phyloP scores from a whole-genome alignment of 805 yeast species.

The Yarrowia porcina region DNA sequence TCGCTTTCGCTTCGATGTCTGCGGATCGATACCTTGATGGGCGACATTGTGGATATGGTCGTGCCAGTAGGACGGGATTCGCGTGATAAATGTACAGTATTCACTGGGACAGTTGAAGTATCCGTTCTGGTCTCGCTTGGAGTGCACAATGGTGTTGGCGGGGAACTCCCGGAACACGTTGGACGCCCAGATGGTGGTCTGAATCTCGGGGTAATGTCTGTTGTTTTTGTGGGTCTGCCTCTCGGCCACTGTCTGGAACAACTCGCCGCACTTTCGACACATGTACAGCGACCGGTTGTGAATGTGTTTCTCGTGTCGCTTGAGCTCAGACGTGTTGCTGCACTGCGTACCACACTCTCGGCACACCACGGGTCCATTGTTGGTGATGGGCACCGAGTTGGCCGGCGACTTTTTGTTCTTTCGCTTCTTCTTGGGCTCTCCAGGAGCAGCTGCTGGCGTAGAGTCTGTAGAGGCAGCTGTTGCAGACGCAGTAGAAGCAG shows the following conservation, averaged over 20 bases:
- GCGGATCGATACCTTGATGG: slow-evolving; percentile 34
- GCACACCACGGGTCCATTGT: slow-evolving; percentile 28
- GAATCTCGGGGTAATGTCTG: slow-evolving; percentile 32
- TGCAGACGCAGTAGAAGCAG: not conserved
- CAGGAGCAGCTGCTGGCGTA: not conserved
- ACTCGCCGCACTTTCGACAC: slow-evolving; percentile 34
- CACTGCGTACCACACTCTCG: slow-evolving; percentile 30
- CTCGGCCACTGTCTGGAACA: slow-evolving; percentile 33
- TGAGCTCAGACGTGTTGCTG: slow-evolving; percentile 29
- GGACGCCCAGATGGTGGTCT: slow-evolving; percentile 28
- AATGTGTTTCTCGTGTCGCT: slow-evolving; percentile 30
- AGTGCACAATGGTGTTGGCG: slow-evolving; percentile 28
- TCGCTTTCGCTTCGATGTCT: slow-evolving; percentile 29
- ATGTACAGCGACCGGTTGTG: slow-evolving; percentile 31
- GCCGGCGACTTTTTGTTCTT: slow-evolving; percentile 23
- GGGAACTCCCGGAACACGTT: slow-evolving; percentile 31
- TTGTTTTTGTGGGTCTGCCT: slow-evolving; percentile 35
- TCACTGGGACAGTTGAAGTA: slow-evolving; percentile 32
- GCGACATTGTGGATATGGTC: slow-evolving; percentile 33
- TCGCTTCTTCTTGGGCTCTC: slow-evolving; percentile 11
- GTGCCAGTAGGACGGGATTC: slow-evolving; percentile 34
- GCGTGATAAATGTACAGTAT: slow-evolving; percentile 33
- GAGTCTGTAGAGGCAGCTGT: not conserved
- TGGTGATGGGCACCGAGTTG: slow-evolving; percentile 23
- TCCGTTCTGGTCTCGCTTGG: slow-evolving; percentile 31